Evolutionary conservation across 2,329 filamentous ascomycete species (phyloP).

Genomic region (Onygena corvina): DNA sequence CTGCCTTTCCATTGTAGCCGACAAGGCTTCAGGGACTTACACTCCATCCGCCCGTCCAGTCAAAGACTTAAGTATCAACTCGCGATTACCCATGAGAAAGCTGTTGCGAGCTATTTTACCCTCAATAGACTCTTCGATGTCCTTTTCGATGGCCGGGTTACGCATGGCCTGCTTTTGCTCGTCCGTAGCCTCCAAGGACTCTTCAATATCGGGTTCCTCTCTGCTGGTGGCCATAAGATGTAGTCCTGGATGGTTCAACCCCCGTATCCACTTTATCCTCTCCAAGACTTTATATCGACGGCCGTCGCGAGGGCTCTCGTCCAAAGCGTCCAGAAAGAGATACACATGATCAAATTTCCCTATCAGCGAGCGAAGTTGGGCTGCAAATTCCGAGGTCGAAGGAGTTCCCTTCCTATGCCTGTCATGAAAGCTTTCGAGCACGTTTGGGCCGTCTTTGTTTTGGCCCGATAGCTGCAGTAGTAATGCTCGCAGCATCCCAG

Average conservation of each 20-base stretch:
- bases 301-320: constrained; percentile 14
- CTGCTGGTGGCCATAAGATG: constrained; percentile 22
- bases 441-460: constrained; percentile 8
- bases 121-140: constrained; percentile 19
- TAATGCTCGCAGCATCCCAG: constrained; percentile 20
- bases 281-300: constrained; percentile 13
- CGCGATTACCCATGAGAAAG: constrained; percentile 14
- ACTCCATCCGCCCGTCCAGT: constrained; percentile 5
- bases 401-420: constrained; percentile 12
- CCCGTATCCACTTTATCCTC: constrained; percentile 12
- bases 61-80: constrained; percentile 13
- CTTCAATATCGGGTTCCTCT: constrained; percentile 16
- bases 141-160: constrained; percentile 15
- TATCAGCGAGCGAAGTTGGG: constrained; percentile 14
- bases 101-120: constrained; percentile 13
- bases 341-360: constrained; percentile 13
- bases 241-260: constrained; percentile 16
- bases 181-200: constrained; percentile 11
- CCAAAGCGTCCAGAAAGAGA: constrained; percentile 18
- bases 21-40: not conserved
- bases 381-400: constrained; percentile 10
- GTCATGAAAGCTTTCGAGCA: constrained; percentile 15
- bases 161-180: constrained; percentile 15
- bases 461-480: constrained; percentile 19
- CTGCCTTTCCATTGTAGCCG: not conserved